Conservation (phyloP, 2,329 filamentous ascomycete species). For the Exophiala oligosperma region DNA sequence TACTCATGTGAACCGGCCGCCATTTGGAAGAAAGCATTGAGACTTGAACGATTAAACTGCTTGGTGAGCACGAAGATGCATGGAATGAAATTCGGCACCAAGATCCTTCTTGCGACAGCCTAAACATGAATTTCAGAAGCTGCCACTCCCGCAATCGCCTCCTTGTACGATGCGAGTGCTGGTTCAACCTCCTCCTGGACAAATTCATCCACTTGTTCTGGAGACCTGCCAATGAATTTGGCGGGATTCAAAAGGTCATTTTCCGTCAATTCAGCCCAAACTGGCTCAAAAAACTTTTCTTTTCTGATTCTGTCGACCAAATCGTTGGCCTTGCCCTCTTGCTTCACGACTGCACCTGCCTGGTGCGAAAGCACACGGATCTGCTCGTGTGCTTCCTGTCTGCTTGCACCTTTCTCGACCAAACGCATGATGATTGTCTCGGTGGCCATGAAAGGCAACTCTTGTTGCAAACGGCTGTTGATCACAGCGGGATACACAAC, state of each 20-base stretch:
- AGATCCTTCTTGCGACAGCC: not conserved
- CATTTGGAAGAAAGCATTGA: too few relatives aligned
- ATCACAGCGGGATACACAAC: constrained; percentile 80
- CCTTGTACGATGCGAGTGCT: constrained; percentile 49
- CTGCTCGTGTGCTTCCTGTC: constrained; percentile 84
- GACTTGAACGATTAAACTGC: too few relatives aligned
- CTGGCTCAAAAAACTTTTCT: constrained; percentile 71
- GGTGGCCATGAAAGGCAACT: constrained; percentile 86
- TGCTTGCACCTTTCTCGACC: constrained; percentile 66
- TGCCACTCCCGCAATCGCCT: constrained; percentile 37
- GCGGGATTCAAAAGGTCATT: constrained; percentile 66
- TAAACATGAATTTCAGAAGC: constrained; percentile 45
- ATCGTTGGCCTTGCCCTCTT: constrained; percentile 75
- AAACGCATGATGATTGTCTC: constrained; percentile 76
- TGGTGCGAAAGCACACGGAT: constrained; percentile 81
- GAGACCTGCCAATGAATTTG: constrained; percentile 58
- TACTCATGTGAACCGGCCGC: too few relatives aligned
- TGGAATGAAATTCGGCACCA: not conserved
- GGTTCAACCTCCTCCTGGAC: constrained; percentile 50
- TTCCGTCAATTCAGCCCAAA: constrained; percentile 62
- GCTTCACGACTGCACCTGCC: constrained; percentile 69
- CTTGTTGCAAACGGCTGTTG: constrained; percentile 64
- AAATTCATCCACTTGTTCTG: constrained; percentile 57
- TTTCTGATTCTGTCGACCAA: constrained; percentile 74
- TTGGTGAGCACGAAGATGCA: too few relatives aligned